Conservation (phyloP, 768 basidiomycete genomes). For the Lactarius akahatsu region DNA sequence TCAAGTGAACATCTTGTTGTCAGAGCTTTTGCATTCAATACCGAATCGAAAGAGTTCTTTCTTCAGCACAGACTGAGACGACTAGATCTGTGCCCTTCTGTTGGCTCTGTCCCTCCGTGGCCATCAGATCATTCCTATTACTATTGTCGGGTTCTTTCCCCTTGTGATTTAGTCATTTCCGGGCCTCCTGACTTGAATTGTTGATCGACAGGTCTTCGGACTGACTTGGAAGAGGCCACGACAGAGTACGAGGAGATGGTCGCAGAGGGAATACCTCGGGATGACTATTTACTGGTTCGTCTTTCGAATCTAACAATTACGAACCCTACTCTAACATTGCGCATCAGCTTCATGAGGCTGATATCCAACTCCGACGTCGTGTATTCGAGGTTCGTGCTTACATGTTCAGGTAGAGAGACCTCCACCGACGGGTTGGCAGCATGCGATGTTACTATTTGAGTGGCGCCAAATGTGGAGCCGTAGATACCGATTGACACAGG, state of each 20-base stretch:
- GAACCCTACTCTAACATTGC: neutral
- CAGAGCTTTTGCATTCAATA: neutral
- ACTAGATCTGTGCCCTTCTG: neutral
- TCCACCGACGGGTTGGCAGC: slow-evolving; percentile 2
- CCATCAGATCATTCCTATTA: neutral
- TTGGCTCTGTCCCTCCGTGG: neutral
- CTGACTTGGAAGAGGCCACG: neutral
- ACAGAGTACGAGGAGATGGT: slow-evolving; percentile 8
- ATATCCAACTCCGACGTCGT: neutral
- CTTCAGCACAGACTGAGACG: slow-evolving; percentile 2
- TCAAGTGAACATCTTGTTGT: neutral
- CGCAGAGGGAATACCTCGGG: neutral
- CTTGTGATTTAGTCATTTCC: neutral
- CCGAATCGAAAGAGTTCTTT: neutral
- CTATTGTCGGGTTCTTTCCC: slow-evolving; percentile 7
- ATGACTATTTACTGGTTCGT: slow-evolving; percentile 12
- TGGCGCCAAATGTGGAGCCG: slow-evolving; percentile 11
- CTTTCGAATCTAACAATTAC: neutral
- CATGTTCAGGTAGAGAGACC: neutral
- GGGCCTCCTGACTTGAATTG: neutral
- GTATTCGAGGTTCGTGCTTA: slow-evolving; percentile 5
- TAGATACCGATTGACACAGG: slow-evolving; percentile 7
- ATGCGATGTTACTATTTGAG: slow-evolving; percentile 1
- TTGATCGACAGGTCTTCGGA: slow-evolving; percentile 13
- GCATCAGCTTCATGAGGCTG: neutral